These are phyloP conservation scores for Bipolaris zeicola DNA, from an alignment of 2,329 filamentous ascomycete species.

Conservation along the genomic window DNA sequence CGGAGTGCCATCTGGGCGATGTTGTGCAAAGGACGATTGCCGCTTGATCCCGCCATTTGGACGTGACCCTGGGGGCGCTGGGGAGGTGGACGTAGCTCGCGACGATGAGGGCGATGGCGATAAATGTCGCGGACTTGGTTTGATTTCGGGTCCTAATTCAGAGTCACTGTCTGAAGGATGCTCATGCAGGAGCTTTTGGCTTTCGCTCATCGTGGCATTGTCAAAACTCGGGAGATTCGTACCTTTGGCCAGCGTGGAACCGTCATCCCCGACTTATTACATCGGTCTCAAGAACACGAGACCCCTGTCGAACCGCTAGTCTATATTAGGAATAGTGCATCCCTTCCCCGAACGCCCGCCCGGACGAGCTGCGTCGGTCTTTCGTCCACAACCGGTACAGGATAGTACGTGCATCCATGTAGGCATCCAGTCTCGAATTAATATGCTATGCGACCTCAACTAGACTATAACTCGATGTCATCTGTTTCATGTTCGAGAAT, in stretches of 20 bases:
- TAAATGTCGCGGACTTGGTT: slow-evolving; percentile 24
- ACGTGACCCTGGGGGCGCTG: slow-evolving; percentile 31
- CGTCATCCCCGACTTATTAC: slow-evolving; percentile 11
- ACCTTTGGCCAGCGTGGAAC: slow-evolving; percentile 1
- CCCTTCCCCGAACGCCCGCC: background rate
- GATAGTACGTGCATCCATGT: background rate
- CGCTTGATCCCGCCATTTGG: slow-evolving; percentile 40
- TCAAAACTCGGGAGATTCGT: slow-evolving; percentile 16
- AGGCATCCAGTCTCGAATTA: background rate
- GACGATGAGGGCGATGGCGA: slow-evolving; percentile 39
- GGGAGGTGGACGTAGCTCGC: slow-evolving; percentile 38
- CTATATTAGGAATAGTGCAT: background rate
- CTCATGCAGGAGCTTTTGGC: slow-evolving; percentile 47
- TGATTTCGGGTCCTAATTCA: slow-evolving; percentile 28
- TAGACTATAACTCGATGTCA: background rate
- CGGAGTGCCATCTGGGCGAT: slow-evolving; percentile 58
- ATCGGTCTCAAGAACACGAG: slow-evolving; percentile 11
- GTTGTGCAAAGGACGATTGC: slow-evolving; percentile 55
- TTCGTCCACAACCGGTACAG: background rate
- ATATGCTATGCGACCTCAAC: background rate
- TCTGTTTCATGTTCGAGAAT: background rate
- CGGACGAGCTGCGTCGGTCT: background rate
- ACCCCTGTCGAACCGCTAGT: slow-evolving; percentile 20
- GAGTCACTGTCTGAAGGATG: slow-evolving; percentile 39
- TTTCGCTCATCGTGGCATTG: slow-evolving; percentile 49